These are phyloP conservation scores for Emergomyces orientalis DNA, from an alignment of 2,329 filamentous ascomycete species.

Conservation along the genomic window DNA sequence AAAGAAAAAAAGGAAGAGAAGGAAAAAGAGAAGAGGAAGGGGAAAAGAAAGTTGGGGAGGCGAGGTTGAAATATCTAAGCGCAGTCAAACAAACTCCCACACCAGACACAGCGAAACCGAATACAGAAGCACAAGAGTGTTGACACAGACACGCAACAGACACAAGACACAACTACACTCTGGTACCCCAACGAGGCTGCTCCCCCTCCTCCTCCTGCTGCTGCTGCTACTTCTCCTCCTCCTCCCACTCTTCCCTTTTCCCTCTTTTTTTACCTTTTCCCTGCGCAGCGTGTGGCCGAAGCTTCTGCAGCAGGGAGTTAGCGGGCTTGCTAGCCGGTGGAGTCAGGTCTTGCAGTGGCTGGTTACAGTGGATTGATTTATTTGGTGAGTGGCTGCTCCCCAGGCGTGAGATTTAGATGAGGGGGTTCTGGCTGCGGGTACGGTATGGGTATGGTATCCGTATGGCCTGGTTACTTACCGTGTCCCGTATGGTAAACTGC, in stretches of 20 bases:
- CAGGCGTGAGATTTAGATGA: too few relatives aligned
- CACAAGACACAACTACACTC: too few relatives aligned
- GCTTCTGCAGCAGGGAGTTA: background rate
- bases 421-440: too few relatives aligned
- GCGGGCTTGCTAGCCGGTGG: background rate
- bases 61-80: background rate
- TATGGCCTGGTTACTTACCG: too few relatives aligned
- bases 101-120: background rate
- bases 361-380: background rate
- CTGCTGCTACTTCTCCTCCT: background rate
- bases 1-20: conserved; percentile 11
- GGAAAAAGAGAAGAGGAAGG: conserved; percentile 9
- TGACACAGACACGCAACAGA: too few relatives aligned
- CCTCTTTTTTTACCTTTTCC: background rate
- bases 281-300: background rate
- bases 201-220: background rate
- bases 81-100: too few relatives aligned
- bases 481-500: too few relatives aligned
- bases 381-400: too few relatives aligned
- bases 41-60: background rate
- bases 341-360: background rate
- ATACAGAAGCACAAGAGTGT: background rate
- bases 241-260: background rate
- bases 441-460: too few relatives aligned
- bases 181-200: too few relatives aligned